These are phyloP conservation scores for Fusarium pseudoanthophilum DNA, from an alignment of 2,329 filamentous ascomycete species.

Conservation along the genomic window DNA sequence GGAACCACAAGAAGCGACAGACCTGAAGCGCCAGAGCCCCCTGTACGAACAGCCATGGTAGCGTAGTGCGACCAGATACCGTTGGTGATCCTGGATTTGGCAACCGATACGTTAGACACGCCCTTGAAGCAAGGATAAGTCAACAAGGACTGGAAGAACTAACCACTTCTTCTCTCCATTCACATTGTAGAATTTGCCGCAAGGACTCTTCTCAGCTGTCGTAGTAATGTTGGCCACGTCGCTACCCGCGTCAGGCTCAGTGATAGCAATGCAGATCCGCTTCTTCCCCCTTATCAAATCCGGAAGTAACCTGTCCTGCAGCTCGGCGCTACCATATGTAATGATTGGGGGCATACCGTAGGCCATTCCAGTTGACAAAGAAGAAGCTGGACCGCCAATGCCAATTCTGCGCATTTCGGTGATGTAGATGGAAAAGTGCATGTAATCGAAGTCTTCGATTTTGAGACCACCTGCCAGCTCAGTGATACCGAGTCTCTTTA, in stretches of 20 bases:
- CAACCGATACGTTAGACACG: rapidly evolving
- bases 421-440: background rate
- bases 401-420: background rate
- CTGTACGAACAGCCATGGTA: background rate
- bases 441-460: background rate
- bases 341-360: background rate
- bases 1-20: background rate
- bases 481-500: background rate
- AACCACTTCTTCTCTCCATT: background rate
- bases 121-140: rapidly evolving
- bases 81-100: background rate
- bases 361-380: background rate
- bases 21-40: background rate
- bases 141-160: rapidly evolving
- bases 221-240: background rate
- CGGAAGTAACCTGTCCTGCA: background rate
- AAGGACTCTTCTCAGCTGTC: background rate
- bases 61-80: background rate
- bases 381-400: background rate
- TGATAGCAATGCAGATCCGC: background rate
- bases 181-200: background rate
- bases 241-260: background rate
- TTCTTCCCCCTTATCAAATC: background rate
- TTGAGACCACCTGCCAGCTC: background rate
- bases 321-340: background rate